Evolutionary conservation across 2,329 filamentous ascomycete genomes (phyloP), one percentile per base, ranked within the genome.

Genomic region (Rhytidhysteron rufulum): DNA sequence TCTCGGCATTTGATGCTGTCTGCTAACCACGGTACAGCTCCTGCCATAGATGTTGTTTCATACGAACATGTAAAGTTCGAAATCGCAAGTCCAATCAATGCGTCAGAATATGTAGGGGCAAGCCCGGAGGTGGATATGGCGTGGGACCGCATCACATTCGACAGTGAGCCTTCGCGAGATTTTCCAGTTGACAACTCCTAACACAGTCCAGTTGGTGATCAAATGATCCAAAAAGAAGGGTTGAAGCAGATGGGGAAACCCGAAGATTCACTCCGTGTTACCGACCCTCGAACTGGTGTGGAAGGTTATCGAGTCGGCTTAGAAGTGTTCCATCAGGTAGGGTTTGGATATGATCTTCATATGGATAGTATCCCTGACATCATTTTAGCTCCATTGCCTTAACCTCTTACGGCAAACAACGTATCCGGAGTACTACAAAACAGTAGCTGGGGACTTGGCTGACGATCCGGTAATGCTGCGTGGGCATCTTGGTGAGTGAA

Each of bases 301-400:
- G 70, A 72, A 27, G 79, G 78, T 1, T 82, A 80, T 49, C 69
- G 78, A n/a, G 77, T 79, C 0, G 79, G 73, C 0, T 61, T 80
- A 3, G 75, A 80, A 51, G 75, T 78, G 0, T 79, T 80, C 58
- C 77, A 80, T 56, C 75, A 75, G 50, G 64, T 77, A 24, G 73
- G 75, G 51, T 76, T 73, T 55, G 60, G 75, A 76, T 50, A 51
- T 75, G 17, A 18, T 18, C 20, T 5, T 18, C 11, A 33, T 5
- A 5, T 11, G 17, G 20, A 11, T 11, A 18, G 31, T 17, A 33
- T 15, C n/a, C n/a, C n/a, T 33, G 11, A 33, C 13, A 17, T 4
- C 11, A 6, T 33, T 18, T 22, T 38, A 65, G 39, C 50, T 65
- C 16, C 59, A 62, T 42, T 65, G 62, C 44, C 42, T 65, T n/a